These are phyloP conservation scores for Coix lacrymajobi DNA, from an alignment of 176 grass and related monocot species.

Conservation along the genomic window DNA sequence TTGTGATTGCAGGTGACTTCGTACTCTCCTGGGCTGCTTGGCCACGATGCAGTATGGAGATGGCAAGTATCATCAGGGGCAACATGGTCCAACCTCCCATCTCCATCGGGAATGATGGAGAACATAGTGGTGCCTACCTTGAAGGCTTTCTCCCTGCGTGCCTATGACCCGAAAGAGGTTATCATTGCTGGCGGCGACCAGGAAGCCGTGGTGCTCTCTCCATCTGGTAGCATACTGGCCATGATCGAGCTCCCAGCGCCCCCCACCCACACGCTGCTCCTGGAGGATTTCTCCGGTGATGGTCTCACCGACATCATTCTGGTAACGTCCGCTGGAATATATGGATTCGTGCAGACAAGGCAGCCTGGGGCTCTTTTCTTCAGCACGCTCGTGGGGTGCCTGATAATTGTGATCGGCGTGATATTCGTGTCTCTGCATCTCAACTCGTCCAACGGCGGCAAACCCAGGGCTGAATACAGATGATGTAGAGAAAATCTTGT, in stretches of 20 bases:
- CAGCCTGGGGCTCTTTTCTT: constrained; percentile 93
- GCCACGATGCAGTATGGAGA: constrained; percentile 78
- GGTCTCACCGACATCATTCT: constrained; percentile 77
- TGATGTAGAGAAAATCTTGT: neutral
- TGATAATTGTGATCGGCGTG: constrained; percentile 85
- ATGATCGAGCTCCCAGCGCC: constrained; percentile 68
- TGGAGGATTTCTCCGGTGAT: constrained; percentile 85
- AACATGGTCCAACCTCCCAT: constrained; percentile 94
- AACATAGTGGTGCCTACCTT: constrained; percentile 81
- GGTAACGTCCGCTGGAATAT: constrained; percentile 63
- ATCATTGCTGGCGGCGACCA: constrained; percentile 75
- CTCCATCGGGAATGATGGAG: constrained; percentile 86
- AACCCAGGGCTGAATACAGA: constrained; percentile 48
- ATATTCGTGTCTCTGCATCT: constrained; percentile 87
- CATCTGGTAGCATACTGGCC: constrained; percentile 59
- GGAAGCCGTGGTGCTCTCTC: constrained; percentile 82
- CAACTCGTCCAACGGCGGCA: constrained; percentile 50
- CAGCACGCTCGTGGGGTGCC: constrained; percentile 82
- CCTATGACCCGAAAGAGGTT: constrained; percentile 52
- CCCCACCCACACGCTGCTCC: constrained; percentile 60
- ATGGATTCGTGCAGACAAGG: constrained; percentile 79
- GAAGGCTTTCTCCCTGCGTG: constrained; percentile 60
- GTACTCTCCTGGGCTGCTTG: constrained; percentile 69
- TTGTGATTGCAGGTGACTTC: constrained; percentile 63
- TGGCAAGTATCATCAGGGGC: constrained; percentile 91